These are phyloP conservation scores for Dictyostelium capitatum DNA, from an alignment of 78 protist genomes.

Conservation along the genomic window DNA sequence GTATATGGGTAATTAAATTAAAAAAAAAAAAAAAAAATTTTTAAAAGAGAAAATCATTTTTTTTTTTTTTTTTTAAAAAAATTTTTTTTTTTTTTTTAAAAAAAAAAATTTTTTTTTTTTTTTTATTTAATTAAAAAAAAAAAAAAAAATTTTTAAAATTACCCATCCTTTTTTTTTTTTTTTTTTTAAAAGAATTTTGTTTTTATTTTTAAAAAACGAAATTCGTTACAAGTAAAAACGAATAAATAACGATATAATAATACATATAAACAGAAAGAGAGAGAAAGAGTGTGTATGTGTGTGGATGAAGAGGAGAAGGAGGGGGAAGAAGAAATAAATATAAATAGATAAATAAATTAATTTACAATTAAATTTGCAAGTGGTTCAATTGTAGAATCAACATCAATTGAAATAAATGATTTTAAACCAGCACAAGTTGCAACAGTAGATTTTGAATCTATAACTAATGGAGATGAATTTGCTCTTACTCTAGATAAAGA, in stretches of 20 bases:
- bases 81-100: neutral
- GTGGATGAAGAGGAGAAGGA: too few species aligned
- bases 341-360: neutral
- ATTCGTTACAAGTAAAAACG: too few species aligned
- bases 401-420: constrained; percentile 38
- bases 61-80: neutral
- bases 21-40: neutral
- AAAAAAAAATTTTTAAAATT: neutral
- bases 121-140: neutral
- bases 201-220: neutral
- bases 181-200: neutral
- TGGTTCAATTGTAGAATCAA: constrained; percentile 50
- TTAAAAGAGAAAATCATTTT: neutral
- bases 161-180: neutral
- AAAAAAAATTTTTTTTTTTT: neutral
- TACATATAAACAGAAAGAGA: too few species aligned
- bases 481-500: neutral
- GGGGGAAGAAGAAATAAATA: too few species aligned
- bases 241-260: too few species aligned
- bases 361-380: constrained; percentile 49
- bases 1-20: too few species aligned
- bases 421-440: constrained; percentile 74
- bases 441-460: constrained; percentile 54
- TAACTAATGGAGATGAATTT: constrained; percentile 4
- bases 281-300: too few species aligned